A percentile compares a stretch with the other conserved stretches of the same genome.
These are phyloP conservation scores for Calonectria henricotiae DNA, from an alignment of 2,329 filamentous ascomycete species.

Conservation along the genomic window DNA sequence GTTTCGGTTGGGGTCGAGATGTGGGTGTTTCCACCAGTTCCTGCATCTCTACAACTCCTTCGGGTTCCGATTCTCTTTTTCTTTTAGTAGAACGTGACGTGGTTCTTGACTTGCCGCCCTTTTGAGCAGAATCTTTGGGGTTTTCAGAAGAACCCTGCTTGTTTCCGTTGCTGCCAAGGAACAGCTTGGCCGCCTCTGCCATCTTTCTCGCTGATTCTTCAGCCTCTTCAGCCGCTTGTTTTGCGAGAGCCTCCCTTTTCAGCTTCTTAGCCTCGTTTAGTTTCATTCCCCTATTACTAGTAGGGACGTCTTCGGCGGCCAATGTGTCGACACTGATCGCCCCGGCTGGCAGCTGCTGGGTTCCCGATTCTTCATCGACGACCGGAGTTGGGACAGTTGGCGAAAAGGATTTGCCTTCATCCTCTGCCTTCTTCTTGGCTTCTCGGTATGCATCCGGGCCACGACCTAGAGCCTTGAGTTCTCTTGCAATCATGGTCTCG, in stretches of 20 bases:
- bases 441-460: constrained; percentile 75
- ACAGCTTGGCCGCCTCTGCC: constrained; percentile 64
- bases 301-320: constrained; percentile 74
- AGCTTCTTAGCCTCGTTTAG: constrained; percentile 84
- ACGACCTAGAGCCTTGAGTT: constrained; percentile 80
- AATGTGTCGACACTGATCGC: constrained; percentile 73
- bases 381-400: constrained; percentile 56
- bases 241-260: constrained; percentile 77
- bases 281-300: constrained; percentile 83
- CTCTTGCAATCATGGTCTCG: constrained; percentile 87
- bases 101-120: constrained; percentile 53
- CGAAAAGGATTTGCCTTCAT: constrained; percentile 76
- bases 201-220: constrained; percentile 72
- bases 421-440: constrained; percentile 77
- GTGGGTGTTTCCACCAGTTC: constrained; percentile 53
- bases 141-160: constrained; percentile 50
- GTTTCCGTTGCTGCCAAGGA: constrained; percentile 57
- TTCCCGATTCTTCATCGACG: constrained; percentile 68
- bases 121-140: constrained; percentile 50
- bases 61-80: constrained; percentile 62
- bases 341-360: constrained; percentile 71
- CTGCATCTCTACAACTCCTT: constrained; percentile 53
- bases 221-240: constrained; percentile 75
- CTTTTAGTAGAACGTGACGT: constrained; percentile 61
- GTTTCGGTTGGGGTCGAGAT: constrained; percentile 64